A percentile compares a stretch with the other conserved stretches of the same genome.
phyloP scores from a whole-genome alignment of 1,139 yeast species.

The Barnettozyma hawaiiensis region DNA sequence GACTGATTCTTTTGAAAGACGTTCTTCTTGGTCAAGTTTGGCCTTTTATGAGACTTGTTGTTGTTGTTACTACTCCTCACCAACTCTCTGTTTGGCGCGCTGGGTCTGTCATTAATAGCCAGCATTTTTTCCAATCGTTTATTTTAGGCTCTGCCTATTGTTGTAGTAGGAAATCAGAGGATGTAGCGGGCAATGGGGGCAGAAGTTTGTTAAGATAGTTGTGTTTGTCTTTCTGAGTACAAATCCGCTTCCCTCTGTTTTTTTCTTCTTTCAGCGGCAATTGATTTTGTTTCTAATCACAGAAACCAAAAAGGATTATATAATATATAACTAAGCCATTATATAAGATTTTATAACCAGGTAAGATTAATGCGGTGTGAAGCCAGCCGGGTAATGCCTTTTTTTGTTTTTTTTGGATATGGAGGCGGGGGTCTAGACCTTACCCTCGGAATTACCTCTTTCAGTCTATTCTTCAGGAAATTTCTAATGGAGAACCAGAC shows the following conservation, averaged over 20 bases:
- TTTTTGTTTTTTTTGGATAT: too few relatives aligned
- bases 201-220: too few relatives aligned
- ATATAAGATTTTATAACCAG: too few relatives aligned
- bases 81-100: not conserved
- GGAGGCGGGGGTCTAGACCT: not conserved
- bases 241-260: too few relatives aligned
- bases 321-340: not conserved
- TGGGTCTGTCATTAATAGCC: not conserved
- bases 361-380: too few relatives aligned
- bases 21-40: constrained; percentile 8
- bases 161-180: too few relatives aligned
- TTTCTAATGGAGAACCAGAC: not conserved
- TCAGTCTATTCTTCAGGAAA: too few relatives aligned
- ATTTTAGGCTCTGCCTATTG: not conserved
- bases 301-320: not conserved
- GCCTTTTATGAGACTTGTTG: constrained; percentile 1
- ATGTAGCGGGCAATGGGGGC: too few relatives aligned
- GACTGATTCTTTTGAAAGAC: constrained; percentile 10
- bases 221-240: too few relatives aligned
- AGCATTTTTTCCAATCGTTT: not conserved
- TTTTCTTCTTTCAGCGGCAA: too few relatives aligned
- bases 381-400: not conserved
- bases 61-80: not conserved
- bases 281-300: too few relatives aligned
- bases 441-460: not conserved